Conservation (phyloP, 2,329 filamentous ascomycete genomes). For the Macrophomina phaseolina region DNA sequence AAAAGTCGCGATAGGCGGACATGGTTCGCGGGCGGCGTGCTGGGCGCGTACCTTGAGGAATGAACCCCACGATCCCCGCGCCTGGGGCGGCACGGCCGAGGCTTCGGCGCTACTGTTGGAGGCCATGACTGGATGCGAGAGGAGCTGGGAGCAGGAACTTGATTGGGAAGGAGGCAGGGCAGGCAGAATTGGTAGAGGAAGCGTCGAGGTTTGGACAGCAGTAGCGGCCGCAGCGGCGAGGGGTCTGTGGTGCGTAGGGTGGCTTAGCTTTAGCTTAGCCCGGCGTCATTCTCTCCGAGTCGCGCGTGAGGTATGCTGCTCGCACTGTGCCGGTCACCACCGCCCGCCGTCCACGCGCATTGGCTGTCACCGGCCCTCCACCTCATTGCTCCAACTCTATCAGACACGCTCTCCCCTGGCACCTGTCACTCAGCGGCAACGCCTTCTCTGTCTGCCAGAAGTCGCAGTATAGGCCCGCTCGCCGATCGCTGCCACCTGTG, state of each 20-base stretch:
- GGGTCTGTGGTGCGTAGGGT: constrained; percentile 10
- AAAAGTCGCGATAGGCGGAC: constrained; percentile 8
- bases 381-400: neutral
- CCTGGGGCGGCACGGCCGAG: constrained; percentile 52
- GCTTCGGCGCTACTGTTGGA: constrained; percentile 23
- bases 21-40: neutral
- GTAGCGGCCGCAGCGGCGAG: constrained; percentile 11
- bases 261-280: constrained; percentile 7
- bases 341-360: neutral
- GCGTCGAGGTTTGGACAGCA: constrained; percentile 15
- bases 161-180: constrained; percentile 2
- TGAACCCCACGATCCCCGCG: constrained; percentile 56
- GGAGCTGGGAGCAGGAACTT: neutral
- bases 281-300: neutral
- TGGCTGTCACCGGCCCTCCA: constrained; percentile 2
- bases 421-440: neutral
- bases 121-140: constrained; percentile 11
- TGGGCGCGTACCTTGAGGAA: constrained; percentile 52
- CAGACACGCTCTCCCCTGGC: neutral
- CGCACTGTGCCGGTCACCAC: neutral
- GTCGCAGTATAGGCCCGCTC: neutral
- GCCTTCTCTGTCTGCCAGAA: neutral
- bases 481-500: neutral
- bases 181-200: constrained; percentile 3
- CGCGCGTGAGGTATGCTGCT: neutral